phyloP scores from a whole-genome alignment of 1,139 yeast genomes.

The Candida sanyaensis region DNA sequence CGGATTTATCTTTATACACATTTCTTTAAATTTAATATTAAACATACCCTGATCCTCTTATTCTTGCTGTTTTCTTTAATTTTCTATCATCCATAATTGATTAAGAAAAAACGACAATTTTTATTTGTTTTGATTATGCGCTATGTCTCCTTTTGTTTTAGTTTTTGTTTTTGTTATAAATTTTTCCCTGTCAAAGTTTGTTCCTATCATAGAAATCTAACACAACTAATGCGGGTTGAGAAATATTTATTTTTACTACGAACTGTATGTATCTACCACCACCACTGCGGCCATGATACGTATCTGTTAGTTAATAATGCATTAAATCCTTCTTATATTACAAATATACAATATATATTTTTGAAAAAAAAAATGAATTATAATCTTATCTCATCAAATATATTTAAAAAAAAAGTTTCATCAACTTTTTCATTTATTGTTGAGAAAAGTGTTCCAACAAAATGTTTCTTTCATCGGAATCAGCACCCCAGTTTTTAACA shows the following conservation, averaged over 20 bases:
- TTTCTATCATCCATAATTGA: slow-evolving; percentile 17
- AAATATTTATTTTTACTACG: neutral
- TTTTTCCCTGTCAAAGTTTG: too few species aligned
- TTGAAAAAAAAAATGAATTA: neutral
- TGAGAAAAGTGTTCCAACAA: slow-evolving; percentile 96
- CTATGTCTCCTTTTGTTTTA: neutral
- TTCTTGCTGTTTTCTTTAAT: slow-evolving; percentile 28
- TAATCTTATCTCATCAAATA: neutral
- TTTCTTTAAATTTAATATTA: too few species aligned
- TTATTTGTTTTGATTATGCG: neutral
- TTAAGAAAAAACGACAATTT: neutral
- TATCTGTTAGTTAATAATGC: neutral
- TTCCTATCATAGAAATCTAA: too few species aligned
- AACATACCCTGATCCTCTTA: slow-evolving; percentile 48
- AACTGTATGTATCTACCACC: too few species aligned
- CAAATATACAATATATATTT: slow-evolving; percentile 1
- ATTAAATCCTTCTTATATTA: neutral
- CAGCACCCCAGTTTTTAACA: slow-evolving; percentile 99
- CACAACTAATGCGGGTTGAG: too few species aligned
- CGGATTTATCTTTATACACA: too few species aligned
- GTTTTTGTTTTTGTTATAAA: too few species aligned
- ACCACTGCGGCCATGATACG: too few species aligned
- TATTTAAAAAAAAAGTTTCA: too few species aligned
- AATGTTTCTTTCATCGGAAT: slow-evolving; percentile 96
- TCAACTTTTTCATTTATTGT: slow-evolving; percentile 49